Base-by-base conservation (phyloP, 2,329 filamentous ascomycete species). In the Colletotrichum gloeosporioides region DNA sequence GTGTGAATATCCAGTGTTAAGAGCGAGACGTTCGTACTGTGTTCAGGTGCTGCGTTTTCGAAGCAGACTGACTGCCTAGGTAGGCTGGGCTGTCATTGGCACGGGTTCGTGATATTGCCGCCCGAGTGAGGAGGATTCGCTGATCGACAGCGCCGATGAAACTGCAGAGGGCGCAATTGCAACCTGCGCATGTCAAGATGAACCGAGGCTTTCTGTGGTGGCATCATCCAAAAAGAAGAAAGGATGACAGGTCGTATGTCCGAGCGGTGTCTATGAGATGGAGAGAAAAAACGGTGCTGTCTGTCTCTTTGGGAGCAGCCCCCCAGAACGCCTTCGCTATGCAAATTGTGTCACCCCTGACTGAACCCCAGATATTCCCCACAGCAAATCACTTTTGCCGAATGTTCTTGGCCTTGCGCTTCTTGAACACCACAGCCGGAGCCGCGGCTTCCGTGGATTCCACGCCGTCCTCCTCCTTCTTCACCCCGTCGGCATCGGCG, bases 341-440 rank as follows among this genome's bases (percentile, higher is more conserved):
- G 62, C 22, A 65, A 44, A 27, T 34, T 22, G n/a, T 22, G 44
- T 0, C n/a, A 53, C 65, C 65, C 65, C 44, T 55, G 65, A 59
- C 49, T 15, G 22, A 61, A 66, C 73, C 68, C 57, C 29, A 53
- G 49, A 61, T 76, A n/a, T 53, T n/a, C 32, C 7, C 62, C 34
- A 36, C 34, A 64, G 8, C 36, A 63, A 62, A 70, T 86, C 80
- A 93, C 82, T 90, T 93, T 79, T 92, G 90, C 25, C 92, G 89
- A 44, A 92, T 88, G 67, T 89, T 90, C 86, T 92, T 94, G 16
- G 92, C 88, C 81, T 95, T 96, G 70, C 95, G 88, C 86, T 96
- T 96, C 86, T 96, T 96, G 85, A 96, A 97, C 4, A 95, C 87
- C 3, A 95, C 89, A 2, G 74, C 70, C 4, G 89, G 87, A 4